A percentile compares a stretch with the other conserved stretches of the same genome.
phyloP scores from a whole-genome alignment of 106 monocot species.

The Allium sativum region DNA sequence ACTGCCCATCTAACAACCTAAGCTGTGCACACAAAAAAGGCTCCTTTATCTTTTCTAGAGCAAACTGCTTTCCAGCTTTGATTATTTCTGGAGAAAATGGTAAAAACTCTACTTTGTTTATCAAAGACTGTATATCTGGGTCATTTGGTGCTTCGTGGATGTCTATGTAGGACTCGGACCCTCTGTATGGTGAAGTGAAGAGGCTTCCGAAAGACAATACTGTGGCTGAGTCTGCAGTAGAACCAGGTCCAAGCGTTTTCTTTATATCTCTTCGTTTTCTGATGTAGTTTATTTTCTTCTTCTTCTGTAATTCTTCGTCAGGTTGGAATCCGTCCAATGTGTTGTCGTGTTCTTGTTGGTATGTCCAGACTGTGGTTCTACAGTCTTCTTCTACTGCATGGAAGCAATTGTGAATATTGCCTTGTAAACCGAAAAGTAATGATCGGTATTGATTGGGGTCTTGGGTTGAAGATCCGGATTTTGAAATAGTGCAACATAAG shows the following conservation, averaged over 20 bases:
- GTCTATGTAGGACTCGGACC: conserved; percentile 71
- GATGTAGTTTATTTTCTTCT: conserved; percentile 62
- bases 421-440: conserved; percentile 46
- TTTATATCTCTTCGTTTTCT: conserved; percentile 65
- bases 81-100: conserved; percentile 69
- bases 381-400: conserved; percentile 84
- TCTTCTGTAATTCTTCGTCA: conserved; percentile 44
- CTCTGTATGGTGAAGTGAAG: conserved; percentile 64
- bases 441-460: conserved; percentile 37
- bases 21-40: conserved; percentile 91
- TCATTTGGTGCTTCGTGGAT: conserved; percentile 53
- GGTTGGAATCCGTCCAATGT: conserved; percentile 66
- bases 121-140: conserved; percentile 29
- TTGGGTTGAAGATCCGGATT: conserved; percentile 10
- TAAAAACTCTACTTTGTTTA: conserved; percentile 49
- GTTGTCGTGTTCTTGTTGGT: conserved; percentile 56
- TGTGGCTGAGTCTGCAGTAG: conserved; percentile 34
- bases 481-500: conserved; percentile 41
- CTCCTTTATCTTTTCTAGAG: conserved; percentile 37
- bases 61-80: conserved; percentile 53
- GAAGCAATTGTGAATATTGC: conserved; percentile 27
- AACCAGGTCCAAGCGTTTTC: conserved; percentile 61
- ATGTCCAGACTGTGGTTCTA: conserved; percentile 93
- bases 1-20: conserved; percentile 88
- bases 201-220: conserved; percentile 80